Evolutionary conservation across 768 basidiomycete species (phyloP).

Genomic region (Termitomyces sp.): DNA sequence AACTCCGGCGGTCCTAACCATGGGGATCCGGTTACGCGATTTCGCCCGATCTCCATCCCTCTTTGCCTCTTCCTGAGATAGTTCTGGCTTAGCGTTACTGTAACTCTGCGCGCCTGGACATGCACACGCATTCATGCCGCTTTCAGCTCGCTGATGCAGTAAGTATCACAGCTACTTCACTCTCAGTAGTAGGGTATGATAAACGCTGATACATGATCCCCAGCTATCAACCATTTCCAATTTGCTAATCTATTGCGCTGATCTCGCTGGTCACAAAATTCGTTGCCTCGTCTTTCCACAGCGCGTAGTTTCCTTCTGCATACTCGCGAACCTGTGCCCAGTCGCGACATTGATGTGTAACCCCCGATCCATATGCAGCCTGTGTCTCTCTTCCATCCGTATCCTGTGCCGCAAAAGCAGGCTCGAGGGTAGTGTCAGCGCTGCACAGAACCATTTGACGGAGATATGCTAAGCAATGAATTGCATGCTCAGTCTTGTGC

Average conservation of each 20-base stretch:
- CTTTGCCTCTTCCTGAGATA: no score
- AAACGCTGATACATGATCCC: no score
- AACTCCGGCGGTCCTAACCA: no score
- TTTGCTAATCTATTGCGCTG: not conserved
- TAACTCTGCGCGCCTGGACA: no score
- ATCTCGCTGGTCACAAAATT: conserved; percentile 6
- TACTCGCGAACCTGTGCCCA: conserved; percentile 9
- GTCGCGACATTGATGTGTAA: conserved; percentile 11
- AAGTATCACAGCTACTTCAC: no score
- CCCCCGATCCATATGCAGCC: conserved; percentile 5
- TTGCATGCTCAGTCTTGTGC: not conserved
- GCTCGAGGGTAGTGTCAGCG: conserved; percentile 10
- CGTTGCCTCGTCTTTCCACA: conserved; percentile 1
- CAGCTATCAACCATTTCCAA: no score
- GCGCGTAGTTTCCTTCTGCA: conserved; percentile 7
- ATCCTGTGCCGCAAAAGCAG: conserved; percentile 3
- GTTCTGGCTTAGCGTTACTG: no score
- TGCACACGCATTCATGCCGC: no score
- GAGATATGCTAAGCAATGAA: conserved; percentile 8
- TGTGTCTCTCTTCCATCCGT: conserved; percentile 3
- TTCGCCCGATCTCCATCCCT: no score
- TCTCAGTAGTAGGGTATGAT: no score
- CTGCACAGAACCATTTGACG: conserved; percentile 10
- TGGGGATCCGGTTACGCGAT: no score
- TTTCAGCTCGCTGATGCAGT: no score